phyloP scores from a whole-genome alignment of 78 protist species.

The Paulinella micropora region DNA sequence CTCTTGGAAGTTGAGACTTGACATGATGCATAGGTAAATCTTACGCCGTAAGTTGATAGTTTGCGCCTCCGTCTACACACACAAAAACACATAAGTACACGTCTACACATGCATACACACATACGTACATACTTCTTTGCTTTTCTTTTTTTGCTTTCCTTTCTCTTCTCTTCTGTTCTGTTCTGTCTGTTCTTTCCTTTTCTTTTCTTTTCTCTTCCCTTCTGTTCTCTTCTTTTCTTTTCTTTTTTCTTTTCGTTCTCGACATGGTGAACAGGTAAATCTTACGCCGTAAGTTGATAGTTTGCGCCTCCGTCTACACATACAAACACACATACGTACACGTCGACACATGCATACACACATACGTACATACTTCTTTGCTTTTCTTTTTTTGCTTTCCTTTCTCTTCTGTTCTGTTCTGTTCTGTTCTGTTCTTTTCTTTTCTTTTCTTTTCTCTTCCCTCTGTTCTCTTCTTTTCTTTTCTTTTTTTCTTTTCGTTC shows the following conservation, averaged over 20 bases:
- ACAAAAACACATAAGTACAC: no score
- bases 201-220: background rate
- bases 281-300: conserved; percentile 45
- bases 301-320: conserved; percentile 59
- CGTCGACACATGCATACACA: background rate
- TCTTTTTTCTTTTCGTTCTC: conserved; percentile 36
- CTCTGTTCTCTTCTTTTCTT: no score
- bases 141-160: conserved; percentile 27
- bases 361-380: no score
- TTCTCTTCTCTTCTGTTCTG: conserved; percentile 23
- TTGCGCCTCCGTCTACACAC: conserved; percentile 62
- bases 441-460: no score
- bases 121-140: background rate
- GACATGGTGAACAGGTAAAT: conserved; percentile 83
- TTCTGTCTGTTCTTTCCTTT: background rate
- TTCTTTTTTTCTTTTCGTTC: no score
- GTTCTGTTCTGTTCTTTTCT: no score
- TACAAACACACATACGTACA: background rate
- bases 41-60: conserved; percentile 46
- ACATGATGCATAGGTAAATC: conserved; percentile 80
- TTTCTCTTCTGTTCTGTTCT: no score
- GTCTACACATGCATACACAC: background rate
- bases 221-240: no score
- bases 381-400: no score
- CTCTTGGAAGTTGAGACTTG: conserved; percentile 71